Evolutionary conservation across 1,139 yeast genomes (phyloP), one percentile per base, ranked within the genome.

Genomic region (Diutina rugosa): DNA sequence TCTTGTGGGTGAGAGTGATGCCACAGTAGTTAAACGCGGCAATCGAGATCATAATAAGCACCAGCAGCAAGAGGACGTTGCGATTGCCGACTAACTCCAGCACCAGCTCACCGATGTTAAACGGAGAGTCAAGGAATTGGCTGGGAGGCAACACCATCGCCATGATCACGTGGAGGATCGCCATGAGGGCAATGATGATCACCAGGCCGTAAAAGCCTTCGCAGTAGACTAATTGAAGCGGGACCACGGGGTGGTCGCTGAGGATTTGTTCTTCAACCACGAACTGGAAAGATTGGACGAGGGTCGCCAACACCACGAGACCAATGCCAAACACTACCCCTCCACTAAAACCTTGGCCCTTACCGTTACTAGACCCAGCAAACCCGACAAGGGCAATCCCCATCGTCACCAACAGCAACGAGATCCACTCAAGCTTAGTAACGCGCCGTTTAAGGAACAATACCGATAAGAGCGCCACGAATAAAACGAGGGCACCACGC

Each of bases 351-450:
- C 59, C 61, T 14, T 60, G 61, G 4, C 60, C 60, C 16, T 64
- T 38, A 18, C 56, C 55, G 51, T 65, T 64, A 14, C 52, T 64
- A 1, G 77, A 70, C 1, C 93, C 91, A 67, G 90, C 84, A 52
- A 84, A 67, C 0, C 95, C 95, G 38, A 87, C 95, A 32, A 87
- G 66, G 32, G 81, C 81, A 9, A 88, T 87, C 3, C 95, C 95
- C 16, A 79, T 61, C 1, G 85, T 77, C 4, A 87, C 90, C 26
- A 81, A 63, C 14, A 76, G 63, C 57, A 88, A 74, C 3, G 90
- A 80, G 9, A 77, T 61, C 95, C 95, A 87, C 65, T 87, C 93
- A 52, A 83, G 68, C 59, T 79, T 76, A 32, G 83, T 72, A 56
- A 87, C 81, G 29, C 67, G 71, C 56, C 81, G 76, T 57, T 79